Conservation (phyloP, 352 stramenopile genomes). For the Pythium plurisporium region DNA sequence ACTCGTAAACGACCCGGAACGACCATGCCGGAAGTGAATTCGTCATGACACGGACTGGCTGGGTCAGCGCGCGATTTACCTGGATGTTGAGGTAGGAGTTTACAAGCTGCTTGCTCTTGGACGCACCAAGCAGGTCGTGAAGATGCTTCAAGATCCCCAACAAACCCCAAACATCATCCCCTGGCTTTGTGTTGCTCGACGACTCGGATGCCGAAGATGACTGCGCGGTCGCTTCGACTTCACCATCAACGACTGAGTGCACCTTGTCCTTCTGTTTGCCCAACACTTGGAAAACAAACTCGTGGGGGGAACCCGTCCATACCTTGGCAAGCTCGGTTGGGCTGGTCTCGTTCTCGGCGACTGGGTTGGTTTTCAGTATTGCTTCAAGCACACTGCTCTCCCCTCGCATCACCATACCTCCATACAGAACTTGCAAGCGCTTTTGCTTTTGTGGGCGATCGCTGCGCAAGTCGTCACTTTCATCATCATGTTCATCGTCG, state of each 20-base stretch:
- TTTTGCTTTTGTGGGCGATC: slow-evolving; percentile 15
- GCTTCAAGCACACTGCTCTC: slow-evolving; percentile 68
- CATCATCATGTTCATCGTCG: slow-evolving; percentile 5
- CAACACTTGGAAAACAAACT: slow-evolving; percentile 54
- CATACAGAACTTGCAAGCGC: slow-evolving; percentile 38
- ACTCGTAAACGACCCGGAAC: slow-evolving; percentile 46
- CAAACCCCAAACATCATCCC: slow-evolving; percentile 63
- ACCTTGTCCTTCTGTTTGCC: background rate
- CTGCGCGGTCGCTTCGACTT: background rate
- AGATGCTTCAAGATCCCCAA: slow-evolving; percentile 40
- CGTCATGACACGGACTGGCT: slow-evolving; percentile 61
- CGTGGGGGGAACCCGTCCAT: slow-evolving; percentile 44
- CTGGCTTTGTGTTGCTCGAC: background rate
- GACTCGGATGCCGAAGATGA: background rate
- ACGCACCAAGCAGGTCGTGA: slow-evolving; percentile 20
- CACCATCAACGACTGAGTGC: background rate
- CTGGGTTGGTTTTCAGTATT: slow-evolving; percentile 36
- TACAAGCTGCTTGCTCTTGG: slow-evolving; percentile 27
- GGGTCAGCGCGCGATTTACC: slow-evolving; percentile 47
- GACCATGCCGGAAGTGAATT: slow-evolving; percentile 56
- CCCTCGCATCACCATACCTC: slow-evolving; percentile 24
- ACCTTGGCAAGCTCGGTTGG: slow-evolving; percentile 17
- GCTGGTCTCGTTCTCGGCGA: background rate
- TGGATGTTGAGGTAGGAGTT: slow-evolving; percentile 61
- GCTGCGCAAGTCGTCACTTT: slow-evolving; percentile 14